Base-by-base conservation (phyloP, 805 yeast genomes). In the Candida germanica region DNA sequence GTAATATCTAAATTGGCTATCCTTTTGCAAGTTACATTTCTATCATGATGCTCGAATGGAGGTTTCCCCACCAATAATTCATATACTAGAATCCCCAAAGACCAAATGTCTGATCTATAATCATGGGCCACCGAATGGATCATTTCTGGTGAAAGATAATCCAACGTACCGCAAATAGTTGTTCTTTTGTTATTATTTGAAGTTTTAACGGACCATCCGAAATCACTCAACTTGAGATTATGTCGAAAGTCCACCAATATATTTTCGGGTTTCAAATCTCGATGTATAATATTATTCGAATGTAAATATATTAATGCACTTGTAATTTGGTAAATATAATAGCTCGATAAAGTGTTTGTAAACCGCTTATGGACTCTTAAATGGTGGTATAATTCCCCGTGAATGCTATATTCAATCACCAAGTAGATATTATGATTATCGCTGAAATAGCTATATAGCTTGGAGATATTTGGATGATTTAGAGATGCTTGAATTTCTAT, bases 181-280 rank as follows among this genome's bases (percentile, higher is more conserved):
- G 79, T 70, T 50, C 96, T 66, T 43, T 76, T 73, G 8, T 40
- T 42, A 13, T 39, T 27, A 2, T 49, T 30, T 15, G 45, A 35
- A 6, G 53, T 36, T 24, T 39, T 39, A 44, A 89, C 91, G 38
- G 95, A 83, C 97, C 97, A 91, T 10, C 98, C 98, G 56, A 93
- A 91, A 61, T 91, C 98, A 13, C 96, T 83, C 25, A 91, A 71
- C 56, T 89, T 91, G 36, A 91, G 71, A 16, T 75, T 75, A 44
- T 88, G 85, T 52, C 86, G 78, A 42, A 80, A 73, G 5, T 87
- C 87, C 8, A 91, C 64, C 28, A 91, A 61, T 33, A 91, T 84
- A 50, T 91, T 91, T 55, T 93, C 98, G 0, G 98, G 98, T 58
- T 91, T 91, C 46, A 91, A 77, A 54, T 91, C 98, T 42, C 98